phyloP scores from a whole-genome alignment of 305 asterid species.

The Salvia sclarea region DNA sequence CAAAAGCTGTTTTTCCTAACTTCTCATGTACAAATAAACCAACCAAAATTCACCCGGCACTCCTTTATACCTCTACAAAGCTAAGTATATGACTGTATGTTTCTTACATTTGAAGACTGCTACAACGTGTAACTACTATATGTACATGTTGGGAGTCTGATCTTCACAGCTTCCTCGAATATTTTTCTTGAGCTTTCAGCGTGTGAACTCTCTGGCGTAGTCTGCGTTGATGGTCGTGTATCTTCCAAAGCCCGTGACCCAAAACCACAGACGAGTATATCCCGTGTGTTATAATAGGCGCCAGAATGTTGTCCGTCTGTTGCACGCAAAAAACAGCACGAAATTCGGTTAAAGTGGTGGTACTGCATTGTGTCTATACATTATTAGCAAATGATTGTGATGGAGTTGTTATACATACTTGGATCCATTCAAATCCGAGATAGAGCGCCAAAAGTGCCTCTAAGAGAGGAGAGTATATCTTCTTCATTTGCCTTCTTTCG shows the following conservation, averaged over 20 bases:
- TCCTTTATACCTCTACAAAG: too few relatives aligned
- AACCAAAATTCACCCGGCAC: too few relatives aligned
- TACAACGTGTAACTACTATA: too few relatives aligned
- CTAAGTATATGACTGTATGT: too few relatives aligned
- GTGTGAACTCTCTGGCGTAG: slow-evolving; percentile 74
- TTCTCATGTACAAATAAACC: too few relatives aligned
- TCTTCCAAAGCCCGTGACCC: slow-evolving; percentile 96
- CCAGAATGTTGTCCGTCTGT: slow-evolving; percentile 83
- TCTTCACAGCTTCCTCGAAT: slow-evolving; percentile 37
- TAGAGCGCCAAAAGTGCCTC: slow-evolving; percentile 84
- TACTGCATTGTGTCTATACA: background rate
- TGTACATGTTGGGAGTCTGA: too few relatives aligned
- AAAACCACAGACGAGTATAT: slow-evolving; percentile 79
- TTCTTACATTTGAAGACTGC: too few relatives aligned
- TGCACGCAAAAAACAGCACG: slow-evolving; percentile 17
- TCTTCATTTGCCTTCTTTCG: slow-evolving; percentile 88
- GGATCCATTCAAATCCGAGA: slow-evolving; percentile 96
- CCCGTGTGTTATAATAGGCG: slow-evolving; percentile 88
- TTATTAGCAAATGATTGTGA: background rate
- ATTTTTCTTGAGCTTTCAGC: slow-evolving; percentile 55
- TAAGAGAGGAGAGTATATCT: slow-evolving; percentile 86
- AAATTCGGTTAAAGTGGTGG: slow-evolving; percentile 4
- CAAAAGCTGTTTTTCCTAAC: too few relatives aligned
- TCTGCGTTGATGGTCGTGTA: slow-evolving; percentile 76
- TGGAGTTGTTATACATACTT: slow-evolving; percentile 47